Evolutionary conservation across 2,329 filamentous ascomycete species (phyloP).

Genomic region (Monilinia polystroma): DNA sequence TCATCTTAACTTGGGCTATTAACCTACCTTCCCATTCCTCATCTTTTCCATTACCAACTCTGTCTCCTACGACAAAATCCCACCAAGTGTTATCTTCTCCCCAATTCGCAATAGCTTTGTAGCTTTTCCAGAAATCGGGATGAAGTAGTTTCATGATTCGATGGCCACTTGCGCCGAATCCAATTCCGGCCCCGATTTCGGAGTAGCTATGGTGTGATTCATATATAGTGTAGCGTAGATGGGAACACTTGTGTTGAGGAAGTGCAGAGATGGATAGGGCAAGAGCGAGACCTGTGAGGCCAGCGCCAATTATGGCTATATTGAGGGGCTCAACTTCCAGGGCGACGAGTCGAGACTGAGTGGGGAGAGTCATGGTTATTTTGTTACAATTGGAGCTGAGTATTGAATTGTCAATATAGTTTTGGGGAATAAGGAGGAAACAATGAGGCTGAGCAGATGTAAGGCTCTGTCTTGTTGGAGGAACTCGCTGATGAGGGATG

Average conservation of each 20-base stretch:
- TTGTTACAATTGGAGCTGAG: neutral
- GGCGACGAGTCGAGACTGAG: neutral
- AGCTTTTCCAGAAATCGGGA: constrained; percentile 1
- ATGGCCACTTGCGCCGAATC: constrained; percentile 12
- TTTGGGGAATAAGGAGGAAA: no score
- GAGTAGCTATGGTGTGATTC: constrained; percentile 4
- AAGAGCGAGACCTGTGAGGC: constrained; percentile 1
- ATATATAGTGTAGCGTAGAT: constrained; percentile 11
- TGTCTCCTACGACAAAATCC: constrained; percentile 11
- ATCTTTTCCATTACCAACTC: neutral
- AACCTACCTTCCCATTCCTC: neutral
- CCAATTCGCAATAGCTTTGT: constrained; percentile 13
- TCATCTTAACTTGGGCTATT: constrained; percentile 1
- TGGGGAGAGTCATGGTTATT: neutral
- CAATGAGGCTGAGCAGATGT: no score
- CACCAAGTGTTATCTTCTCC: constrained; percentile 6
- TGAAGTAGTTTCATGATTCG: constrained; percentile 12
- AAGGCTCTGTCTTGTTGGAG: neutral
- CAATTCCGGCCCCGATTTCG: constrained; percentile 7
- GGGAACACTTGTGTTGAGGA: neutral
- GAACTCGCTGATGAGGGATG: neutral
- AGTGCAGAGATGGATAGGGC: neutral
- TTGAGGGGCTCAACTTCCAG: neutral
- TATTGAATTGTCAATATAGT: neutral
- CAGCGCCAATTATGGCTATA: constrained; percentile 8